Percentiles rank a stretch among this genome's conserved stretches.
These are phyloP conservation scores for Pyrenophora teres DNA, from an alignment of 2,329 filamentous ascomycete genomes.

Conservation along the genomic window DNA sequence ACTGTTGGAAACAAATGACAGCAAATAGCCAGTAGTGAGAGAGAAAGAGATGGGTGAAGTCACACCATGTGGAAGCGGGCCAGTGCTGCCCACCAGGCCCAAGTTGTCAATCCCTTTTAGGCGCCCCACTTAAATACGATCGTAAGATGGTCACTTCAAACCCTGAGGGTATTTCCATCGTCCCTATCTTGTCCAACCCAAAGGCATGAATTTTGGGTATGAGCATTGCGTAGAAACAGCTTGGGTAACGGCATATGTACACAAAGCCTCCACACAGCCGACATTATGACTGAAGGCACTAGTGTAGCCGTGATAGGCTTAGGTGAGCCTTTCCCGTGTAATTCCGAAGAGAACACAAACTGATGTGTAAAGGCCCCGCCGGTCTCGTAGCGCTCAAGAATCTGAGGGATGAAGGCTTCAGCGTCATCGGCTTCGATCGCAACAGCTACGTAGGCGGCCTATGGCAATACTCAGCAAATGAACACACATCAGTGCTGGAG, in stretches of 20 bases:
- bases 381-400: slow-evolving; percentile 26
- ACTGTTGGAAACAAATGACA: no score
- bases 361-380: slow-evolving; percentile 10
- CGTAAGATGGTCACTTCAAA: background rate
- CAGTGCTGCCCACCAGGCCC: no score
- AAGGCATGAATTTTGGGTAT: no score
- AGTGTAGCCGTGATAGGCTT: slow-evolving; percentile 21
- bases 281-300: background rate
- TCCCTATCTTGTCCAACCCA: no score
- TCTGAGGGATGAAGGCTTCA: slow-evolving; percentile 26
- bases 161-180: no score
- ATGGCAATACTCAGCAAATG: slow-evolving; percentile 27
- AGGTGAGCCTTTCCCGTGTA: background rate
- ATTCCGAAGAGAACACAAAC: background rate
- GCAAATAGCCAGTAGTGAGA: no score
- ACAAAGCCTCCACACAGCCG: background rate
- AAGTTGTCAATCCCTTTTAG: background rate
- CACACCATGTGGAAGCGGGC: no score
- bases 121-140: background rate
- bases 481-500: slow-evolving; percentile 28
- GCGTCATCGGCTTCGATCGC: slow-evolving; percentile 27
- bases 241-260: background rate
- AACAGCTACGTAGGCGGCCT: slow-evolving; percentile 28
- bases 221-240: no score
- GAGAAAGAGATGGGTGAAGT: no score